phyloP scores from a whole-genome alignment of 2,329 filamentous ascomycete species.

The Claviceps paspali region DNA sequence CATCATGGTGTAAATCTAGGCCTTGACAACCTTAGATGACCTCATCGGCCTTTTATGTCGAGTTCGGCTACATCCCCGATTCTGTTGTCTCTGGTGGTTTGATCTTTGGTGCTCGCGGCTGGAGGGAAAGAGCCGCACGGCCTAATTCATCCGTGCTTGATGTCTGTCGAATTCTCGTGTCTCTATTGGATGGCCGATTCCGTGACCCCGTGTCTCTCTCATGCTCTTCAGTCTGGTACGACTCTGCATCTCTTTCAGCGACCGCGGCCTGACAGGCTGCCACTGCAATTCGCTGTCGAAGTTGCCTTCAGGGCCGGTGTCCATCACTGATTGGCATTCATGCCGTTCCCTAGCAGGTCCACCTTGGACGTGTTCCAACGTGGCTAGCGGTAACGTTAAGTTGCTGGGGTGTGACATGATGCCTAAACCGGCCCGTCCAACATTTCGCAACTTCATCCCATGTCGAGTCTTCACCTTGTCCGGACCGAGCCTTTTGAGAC shows the following conservation, averaged over 20 bases:
- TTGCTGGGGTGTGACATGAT: background rate
- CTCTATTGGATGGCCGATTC: background rate
- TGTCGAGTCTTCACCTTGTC: background rate
- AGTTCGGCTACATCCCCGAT: slow-evolving; percentile 5
- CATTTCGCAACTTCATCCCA: slow-evolving; percentile 3
- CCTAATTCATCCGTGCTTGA: slow-evolving; percentile 5
- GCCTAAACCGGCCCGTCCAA: background rate
- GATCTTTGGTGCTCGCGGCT: slow-evolving; percentile 1
- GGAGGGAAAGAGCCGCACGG: slow-evolving; percentile 2
- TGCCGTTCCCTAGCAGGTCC: slow-evolving; percentile 4
- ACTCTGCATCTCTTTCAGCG: background rate
- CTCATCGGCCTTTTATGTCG: slow-evolving; percentile 4
- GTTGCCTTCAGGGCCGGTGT: background rate
- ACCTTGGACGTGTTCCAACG: background rate
- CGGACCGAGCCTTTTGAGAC: background rate
- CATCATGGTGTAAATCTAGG: too few species aligned
- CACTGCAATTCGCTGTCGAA: background rate
- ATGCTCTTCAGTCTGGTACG: background rate
- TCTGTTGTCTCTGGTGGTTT: slow-evolving; percentile 1
- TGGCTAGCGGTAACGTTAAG: background rate
- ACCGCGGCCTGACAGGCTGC: background rate
- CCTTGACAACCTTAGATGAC: background rate
- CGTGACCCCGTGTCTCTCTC: background rate
- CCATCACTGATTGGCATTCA: slow-evolving; percentile 4
- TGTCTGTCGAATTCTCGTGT: background rate